Evolutionary conservation across 2,329 filamentous ascomycete genomes (phyloP).

Genomic region (Tolypocladium tundrense): DNA sequence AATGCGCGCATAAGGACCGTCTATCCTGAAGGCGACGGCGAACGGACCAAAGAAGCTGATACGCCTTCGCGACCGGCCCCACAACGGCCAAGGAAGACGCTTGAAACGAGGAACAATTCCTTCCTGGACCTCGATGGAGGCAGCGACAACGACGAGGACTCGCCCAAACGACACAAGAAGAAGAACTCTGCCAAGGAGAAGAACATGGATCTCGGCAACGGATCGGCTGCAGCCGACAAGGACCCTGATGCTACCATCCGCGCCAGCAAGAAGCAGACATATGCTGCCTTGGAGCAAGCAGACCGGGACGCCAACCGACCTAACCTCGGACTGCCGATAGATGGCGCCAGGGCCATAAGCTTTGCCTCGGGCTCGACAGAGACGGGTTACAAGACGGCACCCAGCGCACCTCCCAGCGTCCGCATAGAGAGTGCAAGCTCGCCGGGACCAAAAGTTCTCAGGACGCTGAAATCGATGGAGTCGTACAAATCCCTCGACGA

Average conservation of each 20-base stretch:
- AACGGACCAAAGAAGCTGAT: slow-evolving; percentile 11
- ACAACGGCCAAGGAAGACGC: slow-evolving; percentile 16
- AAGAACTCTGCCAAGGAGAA: slow-evolving; percentile 6
- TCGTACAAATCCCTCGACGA: slow-evolving; percentile 40
- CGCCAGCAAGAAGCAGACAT: slow-evolving; percentile 13
- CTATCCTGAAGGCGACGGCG: slow-evolving; percentile 30
- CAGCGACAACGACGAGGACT: slow-evolving; percentile 36
- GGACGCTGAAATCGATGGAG: slow-evolving; percentile 20
- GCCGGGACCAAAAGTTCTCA: slow-evolving; percentile 23
- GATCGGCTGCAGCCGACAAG: slow-evolving; percentile 1
- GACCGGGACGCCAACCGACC: slow-evolving; percentile 17
- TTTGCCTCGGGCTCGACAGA: slow-evolving; percentile 25
- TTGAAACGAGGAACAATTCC: slow-evolving; percentile 30
- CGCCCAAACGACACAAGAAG: slow-evolving; percentile 6
- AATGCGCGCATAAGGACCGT: slow-evolving; percentile 63
- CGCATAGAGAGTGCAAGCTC: slow-evolving; percentile 30
- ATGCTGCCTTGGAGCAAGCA: slow-evolving; percentile 11
- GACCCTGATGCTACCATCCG: slow-evolving; percentile 18
- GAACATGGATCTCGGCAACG: slow-evolving; percentile 4
- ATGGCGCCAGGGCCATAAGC: slow-evolving; percentile 25
- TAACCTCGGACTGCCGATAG: slow-evolving; percentile 32
- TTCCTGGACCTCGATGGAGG: slow-evolving; percentile 38
- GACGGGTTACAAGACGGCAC: slow-evolving; percentile 29
- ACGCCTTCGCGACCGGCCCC: slow-evolving; percentile 25
- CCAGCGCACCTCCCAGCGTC: slow-evolving; percentile 33